phyloP scores from a whole-genome alignment of 306 rosid species.

The Argentina anserina region DNA sequence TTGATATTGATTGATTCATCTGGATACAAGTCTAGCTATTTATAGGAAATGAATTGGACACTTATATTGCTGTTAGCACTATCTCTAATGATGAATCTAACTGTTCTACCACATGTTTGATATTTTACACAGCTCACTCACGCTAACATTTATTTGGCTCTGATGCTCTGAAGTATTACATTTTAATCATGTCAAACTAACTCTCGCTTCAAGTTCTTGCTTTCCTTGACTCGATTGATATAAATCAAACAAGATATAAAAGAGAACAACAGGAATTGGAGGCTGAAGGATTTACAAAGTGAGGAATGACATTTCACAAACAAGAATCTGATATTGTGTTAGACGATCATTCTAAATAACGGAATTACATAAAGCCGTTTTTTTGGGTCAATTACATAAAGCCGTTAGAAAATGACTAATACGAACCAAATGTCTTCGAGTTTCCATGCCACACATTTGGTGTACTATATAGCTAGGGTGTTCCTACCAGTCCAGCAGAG shows the following conservation, averaged over 20 bases:
- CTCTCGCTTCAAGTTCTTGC: background rate
- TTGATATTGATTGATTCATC: too few species aligned
- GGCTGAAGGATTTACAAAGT: background rate
- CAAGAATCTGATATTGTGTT: background rate
- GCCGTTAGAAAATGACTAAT: background rate
- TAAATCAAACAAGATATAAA: background rate
- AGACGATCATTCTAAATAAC: background rate
- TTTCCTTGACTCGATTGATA: background rate
- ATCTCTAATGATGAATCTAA: too few species aligned
- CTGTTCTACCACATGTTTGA: too few species aligned
- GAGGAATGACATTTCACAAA: background rate
- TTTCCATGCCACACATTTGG: background rate
- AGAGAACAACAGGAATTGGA: background rate
- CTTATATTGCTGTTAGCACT: too few species aligned
- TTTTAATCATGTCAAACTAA: background rate
- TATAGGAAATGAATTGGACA: too few species aligned
- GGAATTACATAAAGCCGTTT: too few species aligned
- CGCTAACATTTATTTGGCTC: too few species aligned
- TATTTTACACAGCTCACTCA: too few species aligned
- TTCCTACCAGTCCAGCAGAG: slow-evolving; percentile 4
- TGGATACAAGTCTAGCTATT: too few species aligned
- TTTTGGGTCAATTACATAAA: too few species aligned
- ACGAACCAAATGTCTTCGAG: background rate
- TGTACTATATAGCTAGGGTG: background rate
- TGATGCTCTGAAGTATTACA: background rate